phyloP scores from a whole-genome alignment of 305 asterid genomes.

The Fraxinus sp. region DNA sequence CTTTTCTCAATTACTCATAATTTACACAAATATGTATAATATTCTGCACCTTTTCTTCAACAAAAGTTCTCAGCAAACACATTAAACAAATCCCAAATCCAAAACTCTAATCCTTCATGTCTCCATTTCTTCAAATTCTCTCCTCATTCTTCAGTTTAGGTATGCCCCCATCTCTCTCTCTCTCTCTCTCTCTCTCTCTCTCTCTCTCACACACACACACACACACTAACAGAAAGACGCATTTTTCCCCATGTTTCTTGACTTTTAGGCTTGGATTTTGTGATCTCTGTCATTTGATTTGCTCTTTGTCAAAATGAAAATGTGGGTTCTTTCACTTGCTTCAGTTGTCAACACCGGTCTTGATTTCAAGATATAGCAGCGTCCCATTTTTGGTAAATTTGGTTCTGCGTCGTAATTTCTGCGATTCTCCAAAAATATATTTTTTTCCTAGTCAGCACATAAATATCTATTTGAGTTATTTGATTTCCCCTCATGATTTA shows the following conservation, averaged over 20 bases:
- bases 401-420: constrained; percentile 28
- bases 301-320: constrained; percentile 21
- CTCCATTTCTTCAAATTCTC: constrained; percentile 20
- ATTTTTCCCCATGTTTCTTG: background rate
- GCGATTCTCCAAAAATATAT: constrained; percentile 25
- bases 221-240: background rate
- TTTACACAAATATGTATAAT: constrained; percentile 21
- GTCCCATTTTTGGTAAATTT: constrained; percentile 4
- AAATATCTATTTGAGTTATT: constrained; percentile 3
- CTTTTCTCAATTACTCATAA: constrained; percentile 13
- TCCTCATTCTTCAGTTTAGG: constrained; percentile 37
- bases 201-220: background rate
- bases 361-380: constrained; percentile 8
- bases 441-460: background rate
- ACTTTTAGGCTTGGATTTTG: constrained; percentile 15
- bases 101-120: constrained; percentile 29
- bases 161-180: constrained; percentile 15
- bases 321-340: constrained; percentile 30
- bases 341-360: constrained; percentile 25
- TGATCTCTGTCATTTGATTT: constrained; percentile 29
- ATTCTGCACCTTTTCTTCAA: constrained; percentile 17
- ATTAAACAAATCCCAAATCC: background rate
- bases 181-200: background rate
- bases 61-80: background rate
- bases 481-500: constrained; percentile 27